Evolutionary conservation across 2,329 filamentous ascomycete species (phyloP).

Genomic region (Fusarium dlaminii): DNA sequence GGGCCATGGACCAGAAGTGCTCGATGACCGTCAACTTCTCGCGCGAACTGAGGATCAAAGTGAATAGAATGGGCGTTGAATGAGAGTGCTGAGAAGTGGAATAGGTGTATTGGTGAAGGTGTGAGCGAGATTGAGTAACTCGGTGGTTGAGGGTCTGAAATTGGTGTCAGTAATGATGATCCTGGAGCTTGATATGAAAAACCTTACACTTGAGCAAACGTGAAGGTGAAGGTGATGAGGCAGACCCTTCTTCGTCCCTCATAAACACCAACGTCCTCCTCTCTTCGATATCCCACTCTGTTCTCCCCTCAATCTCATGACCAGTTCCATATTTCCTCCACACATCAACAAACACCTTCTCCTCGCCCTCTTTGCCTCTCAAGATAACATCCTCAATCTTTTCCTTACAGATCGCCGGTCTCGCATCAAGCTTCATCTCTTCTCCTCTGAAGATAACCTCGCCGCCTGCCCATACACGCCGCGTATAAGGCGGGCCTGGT

Average conservation of each 20-base stretch:
- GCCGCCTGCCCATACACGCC: slow-evolving; percentile 92
- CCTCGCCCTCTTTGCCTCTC: slow-evolving; percentile 45
- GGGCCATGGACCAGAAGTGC: slow-evolving; percentile 88
- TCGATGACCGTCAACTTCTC: slow-evolving; percentile 76
- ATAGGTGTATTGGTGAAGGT: slow-evolving; percentile 78
- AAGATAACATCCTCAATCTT: slow-evolving; percentile 52
- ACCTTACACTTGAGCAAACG: slow-evolving; percentile 45
- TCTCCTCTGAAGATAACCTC: slow-evolving; percentile 64
- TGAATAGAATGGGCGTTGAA: slow-evolving; percentile 96
- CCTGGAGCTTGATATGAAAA: too few species aligned
- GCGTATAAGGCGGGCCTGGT: slow-evolving; percentile 75
- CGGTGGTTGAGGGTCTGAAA: slow-evolving; percentile 48
- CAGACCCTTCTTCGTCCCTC: slow-evolving; percentile 44
- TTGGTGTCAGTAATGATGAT: neutral
- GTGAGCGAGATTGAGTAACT: slow-evolving; percentile 62
- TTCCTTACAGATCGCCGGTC: slow-evolving; percentile 57
- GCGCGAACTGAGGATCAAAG: slow-evolving; percentile 77
- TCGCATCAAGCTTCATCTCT: slow-evolving; percentile 51
- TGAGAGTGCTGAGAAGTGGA: slow-evolving; percentile 89
- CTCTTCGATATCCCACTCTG: slow-evolving; percentile 54
- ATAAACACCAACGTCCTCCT: slow-evolving; percentile 63
- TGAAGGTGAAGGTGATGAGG: slow-evolving; percentile 8
- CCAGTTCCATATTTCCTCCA: slow-evolving; percentile 55
- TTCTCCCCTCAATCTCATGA: slow-evolving; percentile 29
- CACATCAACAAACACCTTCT: slow-evolving; percentile 64